Percentiles rank a stretch among this genome's conserved stretches.
Evolutionary conservation across 768 basidiomycete genomes (phyloP).

Genomic region (Leccinum sublutescens): DNA sequence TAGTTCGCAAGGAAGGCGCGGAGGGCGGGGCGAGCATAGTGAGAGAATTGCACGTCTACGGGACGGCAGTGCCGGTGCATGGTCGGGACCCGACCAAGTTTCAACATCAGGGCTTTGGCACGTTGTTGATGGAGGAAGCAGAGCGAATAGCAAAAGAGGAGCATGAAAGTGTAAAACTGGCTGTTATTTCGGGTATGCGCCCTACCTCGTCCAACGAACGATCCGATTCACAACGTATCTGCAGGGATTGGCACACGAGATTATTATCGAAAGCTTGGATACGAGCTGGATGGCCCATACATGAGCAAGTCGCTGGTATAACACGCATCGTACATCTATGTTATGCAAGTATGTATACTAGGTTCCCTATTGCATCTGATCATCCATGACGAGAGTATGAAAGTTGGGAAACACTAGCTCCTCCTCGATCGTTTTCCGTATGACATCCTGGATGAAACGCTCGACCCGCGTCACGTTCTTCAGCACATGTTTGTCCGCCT

Average conservation of each 20-base stretch:
- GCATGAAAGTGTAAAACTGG: slow-evolving; percentile 92
- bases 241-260: slow-evolving; percentile 93
- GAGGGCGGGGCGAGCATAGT: slow-evolving; percentile 91
- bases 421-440: slow-evolving; percentile 92
- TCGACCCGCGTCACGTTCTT: slow-evolving; percentile 96
- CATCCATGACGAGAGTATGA: slow-evolving; percentile 68
- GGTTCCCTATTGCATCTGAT: slow-evolving; percentile 22
- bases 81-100: slow-evolving; percentile 98
- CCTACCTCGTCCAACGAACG: neutral
- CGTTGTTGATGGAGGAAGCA: slow-evolving; percentile 97
- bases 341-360: neutral
- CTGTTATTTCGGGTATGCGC: slow-evolving; percentile 90
- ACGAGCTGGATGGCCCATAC: slow-evolving; percentile 94
- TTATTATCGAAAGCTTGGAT: slow-evolving; percentile 93
- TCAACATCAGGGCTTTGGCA: slow-evolving; percentile 97
- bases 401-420: slow-evolving; percentile 97
- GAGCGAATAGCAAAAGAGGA: slow-evolving; percentile 97
- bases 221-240: slow-evolving; percentile 4
- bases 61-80: slow-evolving; percentile 96
- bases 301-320: slow-evolving; percentile 84
- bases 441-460: slow-evolving; percentile 91
- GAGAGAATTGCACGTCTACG: slow-evolving; percentile 95
- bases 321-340: slow-evolving; percentile 9
- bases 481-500: slow-evolving; percentile 91
- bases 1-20: slow-evolving; percentile 63